Percentiles rank a stretch among this genome's conserved stretches.
Conservation (phyloP, 345 rosid genomes). For the Leavenworthia alabamica region DNA sequence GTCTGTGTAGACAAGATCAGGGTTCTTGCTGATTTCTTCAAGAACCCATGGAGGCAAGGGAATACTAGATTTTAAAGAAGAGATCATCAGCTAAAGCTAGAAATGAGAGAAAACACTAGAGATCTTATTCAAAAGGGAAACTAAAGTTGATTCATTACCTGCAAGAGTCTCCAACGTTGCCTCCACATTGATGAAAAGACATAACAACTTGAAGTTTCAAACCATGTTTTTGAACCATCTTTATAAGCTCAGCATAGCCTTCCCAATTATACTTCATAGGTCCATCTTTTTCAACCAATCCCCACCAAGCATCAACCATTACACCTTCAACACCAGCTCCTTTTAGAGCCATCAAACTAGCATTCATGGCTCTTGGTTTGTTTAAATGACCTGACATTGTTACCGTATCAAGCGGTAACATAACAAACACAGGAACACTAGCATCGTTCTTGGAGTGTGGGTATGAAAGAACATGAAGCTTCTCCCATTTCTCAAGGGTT, state of each 20-base stretch:
- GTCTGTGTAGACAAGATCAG: constrained; percentile 90
- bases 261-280: constrained; percentile 92
- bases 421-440: constrained; percentile 80
- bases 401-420: constrained; percentile 86
- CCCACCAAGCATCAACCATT: constrained; percentile 99
- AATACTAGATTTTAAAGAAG: constrained; percentile 43
- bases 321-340: constrained; percentile 93
- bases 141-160: constrained; percentile 44
- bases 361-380: constrained; percentile 83
- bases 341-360: constrained; percentile 88
- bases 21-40: constrained; percentile 83
- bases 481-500: constrained; percentile 37
- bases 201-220: constrained; percentile 85
- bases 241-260: constrained; percentile 82
- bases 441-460: constrained; percentile 35
- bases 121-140: neutral
- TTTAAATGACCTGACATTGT: constrained; percentile 59
- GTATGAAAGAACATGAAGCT: constrained; percentile 44
- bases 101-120: neutral
- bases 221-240: constrained; percentile 79
- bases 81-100: constrained; percentile 14
- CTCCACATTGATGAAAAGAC: constrained; percentile 99
- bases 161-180: constrained; percentile 99
- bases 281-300: constrained; percentile 92
- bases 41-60: constrained; percentile 97